Base-by-base conservation (phyloP, 768 basidiomycete species). In the Coprinopsis cinerea region DNA sequence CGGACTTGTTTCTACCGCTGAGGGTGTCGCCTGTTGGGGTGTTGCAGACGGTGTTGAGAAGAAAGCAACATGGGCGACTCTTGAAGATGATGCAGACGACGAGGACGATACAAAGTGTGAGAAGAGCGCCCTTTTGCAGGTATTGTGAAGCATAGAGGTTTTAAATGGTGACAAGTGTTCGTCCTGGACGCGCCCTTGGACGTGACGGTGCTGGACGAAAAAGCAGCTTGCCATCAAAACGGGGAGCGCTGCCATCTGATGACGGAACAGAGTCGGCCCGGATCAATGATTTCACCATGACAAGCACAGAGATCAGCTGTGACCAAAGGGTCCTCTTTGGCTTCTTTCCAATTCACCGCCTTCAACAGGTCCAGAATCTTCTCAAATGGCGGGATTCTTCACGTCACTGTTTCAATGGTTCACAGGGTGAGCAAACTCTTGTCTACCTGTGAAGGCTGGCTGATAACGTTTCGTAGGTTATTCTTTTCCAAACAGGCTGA, bases 401-500 rank as follows among this genome's bases (percentile, higher is more conserved):
- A 47, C 70, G 7, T 69, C 71, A 22, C 51, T 75, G 28, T 68
- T 75, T 47, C 67, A 70, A 47, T 78, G 75, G 76, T 61, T 77
- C 44, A 64, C 64, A 52, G 70, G 75, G 75, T 70, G 53, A 40
- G 62, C 36, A 10, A n/a, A 35, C 15, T 41, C 36, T 14, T 18
- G 0, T 27, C 14, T 17, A 2, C 17, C 13, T n/a, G 6, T 34
- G 26, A 36, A n/a, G 28, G 35, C 7, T 42, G 41, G 14, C n/a
- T 36, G 49, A 9, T 53, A 13, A 20, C 34, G 32, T 13, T 20
- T 26, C 25, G 6, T 55, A 88, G 85, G 41, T 68, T 93, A 37
- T 92, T 95, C 75, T 92, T 92, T 69, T 78, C 88, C 26, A 93
- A 88, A 61, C 73, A 85, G 17, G 85, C 90, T 26, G 92, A 94